Percentiles rank a stretch among this genome's conserved stretches.
Conservation (phyloP, 75 land plant genomes). For the Isoetes taiwanensis region DNA sequence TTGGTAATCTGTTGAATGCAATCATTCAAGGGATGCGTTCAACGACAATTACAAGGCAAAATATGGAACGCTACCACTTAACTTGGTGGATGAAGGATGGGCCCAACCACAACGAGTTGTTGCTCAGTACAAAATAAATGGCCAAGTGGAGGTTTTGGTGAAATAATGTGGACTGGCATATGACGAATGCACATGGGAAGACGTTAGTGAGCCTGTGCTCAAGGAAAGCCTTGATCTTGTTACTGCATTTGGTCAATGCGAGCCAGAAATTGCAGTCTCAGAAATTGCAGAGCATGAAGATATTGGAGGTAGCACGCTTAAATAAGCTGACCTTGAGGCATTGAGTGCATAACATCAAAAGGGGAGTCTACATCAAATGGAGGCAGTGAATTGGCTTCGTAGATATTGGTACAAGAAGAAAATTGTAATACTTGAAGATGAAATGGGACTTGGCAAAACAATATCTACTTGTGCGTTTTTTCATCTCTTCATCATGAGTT, state of each 20-base stretch:
- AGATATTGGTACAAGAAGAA: conserved; percentile 74
- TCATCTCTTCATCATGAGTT: conserved; percentile 72
- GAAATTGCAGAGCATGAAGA: conserved; percentile 16
- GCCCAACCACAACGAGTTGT: conserved; percentile 64
- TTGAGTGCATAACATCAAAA: conserved; percentile 75
- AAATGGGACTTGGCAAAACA: conserved; percentile 97
- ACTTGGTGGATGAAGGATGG: conserved; percentile 69
- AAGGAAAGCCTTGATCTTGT: conserved; percentile 32
- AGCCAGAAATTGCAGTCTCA: conserved; percentile 13
- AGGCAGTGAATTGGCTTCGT: conserved; percentile 92
- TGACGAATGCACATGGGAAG: conserved; percentile 99
- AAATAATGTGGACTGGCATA: conserved; percentile 88
- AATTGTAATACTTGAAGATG: conserved; percentile 96
- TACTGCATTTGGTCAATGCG: conserved; percentile 41
- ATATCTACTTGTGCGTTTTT: conserved; percentile 84
- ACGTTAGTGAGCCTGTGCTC: conserved; percentile 49
- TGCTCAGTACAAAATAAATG: conserved; percentile 26
- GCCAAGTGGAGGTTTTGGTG: conserved; percentile 52
- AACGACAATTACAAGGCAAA: conserved; percentile 82
- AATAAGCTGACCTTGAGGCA: conserved; percentile 30
- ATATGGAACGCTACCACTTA: conserved; percentile 54
- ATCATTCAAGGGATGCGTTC: no score
- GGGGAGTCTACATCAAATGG: conserved; percentile 86
- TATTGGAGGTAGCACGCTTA: conserved; percentile 2
- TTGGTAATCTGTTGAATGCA: no score